Evolutionary conservation across 2,329 filamentous ascomycete species (phyloP).

Genomic region (Trichophyton rubrum): DNA sequence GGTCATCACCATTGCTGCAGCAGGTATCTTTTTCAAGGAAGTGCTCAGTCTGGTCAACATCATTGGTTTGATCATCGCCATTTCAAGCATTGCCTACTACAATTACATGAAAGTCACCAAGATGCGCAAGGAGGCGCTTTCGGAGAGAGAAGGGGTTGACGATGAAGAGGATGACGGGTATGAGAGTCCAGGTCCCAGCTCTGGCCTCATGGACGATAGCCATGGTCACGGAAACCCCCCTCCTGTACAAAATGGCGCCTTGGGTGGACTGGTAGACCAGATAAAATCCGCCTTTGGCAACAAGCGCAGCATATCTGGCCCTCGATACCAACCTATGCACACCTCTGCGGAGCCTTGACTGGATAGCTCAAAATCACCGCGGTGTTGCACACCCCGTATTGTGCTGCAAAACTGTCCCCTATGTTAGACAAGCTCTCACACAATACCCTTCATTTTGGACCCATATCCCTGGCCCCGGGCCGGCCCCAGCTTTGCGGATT

Average conservation of each 20-base stretch:
- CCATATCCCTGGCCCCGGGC: background rate
- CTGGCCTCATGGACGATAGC: background rate
- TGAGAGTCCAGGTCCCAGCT: background rate
- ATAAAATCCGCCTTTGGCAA: background rate
- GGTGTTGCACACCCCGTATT: background rate
- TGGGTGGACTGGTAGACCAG: background rate
- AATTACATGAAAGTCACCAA: constrained; percentile 89
- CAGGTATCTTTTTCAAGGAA: constrained; percentile 79
- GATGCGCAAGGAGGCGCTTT: constrained; percentile 65
- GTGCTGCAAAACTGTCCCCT: background rate
- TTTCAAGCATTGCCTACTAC: constrained; percentile 73
- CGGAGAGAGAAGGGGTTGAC: constrained; percentile 19
- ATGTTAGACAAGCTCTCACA: background rate
- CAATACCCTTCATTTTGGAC: background rate
- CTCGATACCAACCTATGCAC: background rate
- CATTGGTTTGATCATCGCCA: constrained; percentile 74
- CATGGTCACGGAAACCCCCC: background rate
- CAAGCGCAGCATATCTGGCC: background rate
- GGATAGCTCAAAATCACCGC: background rate
- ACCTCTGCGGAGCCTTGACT: background rate
- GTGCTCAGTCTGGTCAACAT: constrained; percentile 77
- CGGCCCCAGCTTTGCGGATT: background rate
- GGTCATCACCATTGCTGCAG: constrained; percentile 86
- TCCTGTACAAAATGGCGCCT: background rate
- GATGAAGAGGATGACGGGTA: background rate